Conservation (phyloP, 352 stramenopile species). For the Globisporangium acanthophoron region DNA sequence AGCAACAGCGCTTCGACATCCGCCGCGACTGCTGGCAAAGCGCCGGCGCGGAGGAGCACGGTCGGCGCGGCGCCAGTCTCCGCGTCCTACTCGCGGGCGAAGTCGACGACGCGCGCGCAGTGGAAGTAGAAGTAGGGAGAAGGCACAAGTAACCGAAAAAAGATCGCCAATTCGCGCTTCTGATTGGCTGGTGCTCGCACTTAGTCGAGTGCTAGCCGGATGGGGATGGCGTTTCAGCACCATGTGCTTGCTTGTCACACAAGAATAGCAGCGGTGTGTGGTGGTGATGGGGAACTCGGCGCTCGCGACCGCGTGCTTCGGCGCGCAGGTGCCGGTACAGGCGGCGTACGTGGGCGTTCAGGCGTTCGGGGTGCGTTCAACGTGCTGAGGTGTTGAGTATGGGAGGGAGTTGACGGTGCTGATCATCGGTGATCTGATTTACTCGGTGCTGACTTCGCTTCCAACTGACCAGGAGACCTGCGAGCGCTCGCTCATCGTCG, state of each 20-base stretch:
- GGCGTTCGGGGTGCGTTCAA: neutral
- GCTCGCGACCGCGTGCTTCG: conserved; percentile 17
- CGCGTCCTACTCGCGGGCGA: conserved; percentile 14
- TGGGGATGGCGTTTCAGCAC: neutral
- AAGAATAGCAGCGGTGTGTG: neutral
- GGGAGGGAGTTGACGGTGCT: neutral
- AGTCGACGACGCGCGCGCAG: conserved; percentile 30
- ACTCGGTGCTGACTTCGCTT: neutral
- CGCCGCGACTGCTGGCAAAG: neutral
- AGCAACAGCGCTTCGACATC: neutral
- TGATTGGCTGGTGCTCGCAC: conserved; percentile 4
- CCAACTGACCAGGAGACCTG: neutral
- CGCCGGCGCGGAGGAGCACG: conserved; percentile 6
- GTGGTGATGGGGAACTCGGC: conserved; percentile 18
- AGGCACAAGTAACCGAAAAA: neutral
- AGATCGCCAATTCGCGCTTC: conserved; percentile 6
- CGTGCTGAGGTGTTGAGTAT: neutral
- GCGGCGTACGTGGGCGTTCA: neutral
- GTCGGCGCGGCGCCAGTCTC: conserved; percentile 4
- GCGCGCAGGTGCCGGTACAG: neutral
- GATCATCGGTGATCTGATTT: neutral
- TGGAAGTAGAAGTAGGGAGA: conserved; percentile 29
- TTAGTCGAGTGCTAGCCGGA: neutral
- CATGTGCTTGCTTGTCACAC: conserved; percentile 2
- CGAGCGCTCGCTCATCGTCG: conserved; percentile 6